Conservation (phyloP, 352 stramenopile species). For the Albugo candida region DNA sequence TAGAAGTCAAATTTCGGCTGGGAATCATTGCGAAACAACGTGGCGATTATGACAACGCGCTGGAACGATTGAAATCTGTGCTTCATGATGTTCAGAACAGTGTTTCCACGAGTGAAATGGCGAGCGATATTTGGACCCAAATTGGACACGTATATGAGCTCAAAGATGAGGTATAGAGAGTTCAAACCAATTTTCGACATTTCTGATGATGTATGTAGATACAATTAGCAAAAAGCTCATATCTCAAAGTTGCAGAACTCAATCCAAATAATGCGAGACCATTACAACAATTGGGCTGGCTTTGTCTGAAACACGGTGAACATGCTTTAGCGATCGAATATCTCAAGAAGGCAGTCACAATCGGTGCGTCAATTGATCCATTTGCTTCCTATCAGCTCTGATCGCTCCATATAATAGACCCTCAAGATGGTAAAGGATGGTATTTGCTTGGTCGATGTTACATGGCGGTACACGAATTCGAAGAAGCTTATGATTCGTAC, state of each 20-base stretch:
- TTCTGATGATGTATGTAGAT: conserved; percentile 11
- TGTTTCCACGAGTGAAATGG: conserved; percentile 68
- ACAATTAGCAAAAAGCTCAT: conserved; percentile 66
- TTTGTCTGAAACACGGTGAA: conserved; percentile 71
- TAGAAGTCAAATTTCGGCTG: conserved; percentile 73
- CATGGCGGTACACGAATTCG: conserved; percentile 81
- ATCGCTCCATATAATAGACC: conserved; percentile 15
- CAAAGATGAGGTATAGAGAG: conserved; percentile 32
- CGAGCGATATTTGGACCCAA: conserved; percentile 73
- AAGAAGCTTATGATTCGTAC: conserved; percentile 81
- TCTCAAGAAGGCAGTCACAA: conserved; percentile 60
- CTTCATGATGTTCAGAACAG: conserved; percentile 62
- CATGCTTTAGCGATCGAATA: conserved; percentile 69
- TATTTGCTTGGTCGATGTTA: conserved; percentile 81
- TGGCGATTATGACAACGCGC: conserved; percentile 51
- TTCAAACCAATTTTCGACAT: neutral
- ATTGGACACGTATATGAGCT: conserved; percentile 77
- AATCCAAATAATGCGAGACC: conserved; percentile 74
- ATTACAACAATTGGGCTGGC: conserved; percentile 65
- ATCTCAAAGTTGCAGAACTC: conserved; percentile 65
- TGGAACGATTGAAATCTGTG: conserved; percentile 71
- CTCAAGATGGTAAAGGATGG: conserved; percentile 74
- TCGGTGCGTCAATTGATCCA: conserved; percentile 8
- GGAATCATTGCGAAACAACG: conserved; percentile 75
- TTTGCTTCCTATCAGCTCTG: conserved; percentile 1